Evolutionary conservation across 2,329 filamentous ascomycete species (phyloP).

Genomic region (Pseudocercospora cruenta): DNA sequence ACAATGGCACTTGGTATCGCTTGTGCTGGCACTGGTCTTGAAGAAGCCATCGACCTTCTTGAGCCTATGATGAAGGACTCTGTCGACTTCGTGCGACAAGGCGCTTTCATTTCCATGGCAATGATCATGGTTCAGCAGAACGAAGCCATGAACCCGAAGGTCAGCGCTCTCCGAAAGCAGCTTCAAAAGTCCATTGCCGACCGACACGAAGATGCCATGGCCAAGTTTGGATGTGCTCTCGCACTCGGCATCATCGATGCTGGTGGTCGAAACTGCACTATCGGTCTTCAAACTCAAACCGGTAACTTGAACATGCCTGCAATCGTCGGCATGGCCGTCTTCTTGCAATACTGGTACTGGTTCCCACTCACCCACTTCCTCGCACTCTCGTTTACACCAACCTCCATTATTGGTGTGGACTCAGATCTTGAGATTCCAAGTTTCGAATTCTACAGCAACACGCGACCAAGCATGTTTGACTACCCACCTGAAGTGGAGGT

Average conservation of each 20-base stretch:
- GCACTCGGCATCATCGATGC: slow-evolving; percentile 97
- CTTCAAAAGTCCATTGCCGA: slow-evolving; percentile 93
- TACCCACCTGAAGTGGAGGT: slow-evolving; percentile 96
- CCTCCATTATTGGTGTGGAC: slow-evolving; percentile 91
- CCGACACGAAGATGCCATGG: slow-evolving; percentile 98
- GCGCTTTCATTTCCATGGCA: slow-evolving; percentile 86
- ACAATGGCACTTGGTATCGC: slow-evolving; percentile 98
- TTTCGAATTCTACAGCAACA: slow-evolving; percentile 95
- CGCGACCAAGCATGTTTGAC: slow-evolving; percentile 92
- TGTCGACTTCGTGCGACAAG: slow-evolving; percentile 96
- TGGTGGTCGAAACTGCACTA: slow-evolving; percentile 96
- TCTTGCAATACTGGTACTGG: slow-evolving; percentile 99
- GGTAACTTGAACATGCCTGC: slow-evolving; percentile 98
- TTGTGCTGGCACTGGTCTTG: slow-evolving; percentile 91
- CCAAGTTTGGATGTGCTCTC: slow-evolving; percentile 93
- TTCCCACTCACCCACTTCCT: slow-evolving; percentile 98
- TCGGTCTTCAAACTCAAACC: slow-evolving; percentile 94
- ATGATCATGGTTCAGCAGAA: slow-evolving; percentile 99
- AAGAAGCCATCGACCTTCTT: slow-evolving; percentile 93
- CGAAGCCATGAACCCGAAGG: slow-evolving; percentile 97
- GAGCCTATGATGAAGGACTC: slow-evolving; percentile 99
- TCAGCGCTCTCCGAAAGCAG: slow-evolving; percentile 85
- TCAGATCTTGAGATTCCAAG: slow-evolving; percentile 89
- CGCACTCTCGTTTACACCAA: slow-evolving; percentile 93
- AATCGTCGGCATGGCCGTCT: slow-evolving; percentile 96